These are phyloP conservation scores for Musa beccarii DNA, from an alignment of 176 grass and related monocot species.

Conservation along the genomic window DNA sequence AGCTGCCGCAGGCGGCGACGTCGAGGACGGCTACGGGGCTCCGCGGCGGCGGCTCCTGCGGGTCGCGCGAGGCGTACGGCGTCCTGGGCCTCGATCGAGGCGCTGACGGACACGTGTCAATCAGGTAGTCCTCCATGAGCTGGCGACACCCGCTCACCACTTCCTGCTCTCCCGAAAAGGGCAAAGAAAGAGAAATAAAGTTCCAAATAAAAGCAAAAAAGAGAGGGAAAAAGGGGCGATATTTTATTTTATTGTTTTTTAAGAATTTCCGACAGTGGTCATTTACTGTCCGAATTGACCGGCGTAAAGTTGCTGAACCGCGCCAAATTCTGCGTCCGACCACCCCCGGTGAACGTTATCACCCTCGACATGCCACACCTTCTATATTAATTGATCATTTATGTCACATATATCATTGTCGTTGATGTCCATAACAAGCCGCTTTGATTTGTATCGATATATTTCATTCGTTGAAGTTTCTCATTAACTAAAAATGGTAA, in stretches of 20 bases:
- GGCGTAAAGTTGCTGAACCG: conserved; percentile 15
- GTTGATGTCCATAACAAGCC: too few species aligned
- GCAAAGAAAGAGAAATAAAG: background rate
- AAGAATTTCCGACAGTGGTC: background rate
- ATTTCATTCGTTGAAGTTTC: too few species aligned
- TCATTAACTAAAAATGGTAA: too few species aligned
- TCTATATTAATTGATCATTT: too few species aligned
- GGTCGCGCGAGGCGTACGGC: background rate
- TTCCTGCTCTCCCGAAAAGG: conserved; percentile 14
- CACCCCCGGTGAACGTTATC: conserved; percentile 13
- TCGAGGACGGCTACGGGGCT: conserved; percentile 40
- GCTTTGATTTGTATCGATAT: too few species aligned
- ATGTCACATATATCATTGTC: too few species aligned
- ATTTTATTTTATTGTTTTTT: conserved; percentile 8
- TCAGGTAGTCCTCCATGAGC: conserved; percentile 31
- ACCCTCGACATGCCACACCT: background rate
- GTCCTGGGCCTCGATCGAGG: background rate
- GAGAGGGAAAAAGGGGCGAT: background rate
- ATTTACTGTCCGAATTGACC: conserved; percentile 31
- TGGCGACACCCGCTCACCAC: conserved; percentile 36
- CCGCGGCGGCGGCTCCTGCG: conserved; percentile 6
- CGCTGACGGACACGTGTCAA: conserved; percentile 27
- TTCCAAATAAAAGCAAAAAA: conserved; percentile 5
- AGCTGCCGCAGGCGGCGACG: conserved; percentile 34
- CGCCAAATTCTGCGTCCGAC: background rate